Conservation (phyloP, 2,329 filamentous ascomycete species). For the Xylaria polymorpha region DNA sequence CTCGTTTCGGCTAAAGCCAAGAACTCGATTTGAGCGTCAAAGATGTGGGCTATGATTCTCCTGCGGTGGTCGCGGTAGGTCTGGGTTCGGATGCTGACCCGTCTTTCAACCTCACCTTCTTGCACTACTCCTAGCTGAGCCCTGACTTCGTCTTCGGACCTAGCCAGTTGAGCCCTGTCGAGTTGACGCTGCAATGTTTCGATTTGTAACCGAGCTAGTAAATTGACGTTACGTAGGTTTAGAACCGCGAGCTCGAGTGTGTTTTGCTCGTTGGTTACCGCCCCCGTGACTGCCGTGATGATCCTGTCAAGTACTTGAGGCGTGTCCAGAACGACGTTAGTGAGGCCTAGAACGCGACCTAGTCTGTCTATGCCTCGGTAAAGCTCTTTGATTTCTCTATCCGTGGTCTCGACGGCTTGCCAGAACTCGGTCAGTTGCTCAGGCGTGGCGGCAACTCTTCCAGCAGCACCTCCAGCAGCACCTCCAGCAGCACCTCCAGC, state of each 20-base stretch:
- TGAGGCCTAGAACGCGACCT: slow-evolving; percentile 21
- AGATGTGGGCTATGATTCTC: slow-evolving; percentile 33
- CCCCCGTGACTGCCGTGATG: slow-evolving; percentile 8
- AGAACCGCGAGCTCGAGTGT: slow-evolving; percentile 13
- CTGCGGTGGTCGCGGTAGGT: slow-evolving; percentile 39
- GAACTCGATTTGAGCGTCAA: slow-evolving; percentile 26
- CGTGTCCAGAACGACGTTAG: slow-evolving; percentile 13
- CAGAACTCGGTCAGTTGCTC: slow-evolving; percentile 21
- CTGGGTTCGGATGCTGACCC: slow-evolving; percentile 36
- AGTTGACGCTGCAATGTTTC: slow-evolving; percentile 26
- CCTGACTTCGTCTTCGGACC: slow-evolving; percentile 29
- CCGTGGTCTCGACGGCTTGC: slow-evolving; percentile 29
- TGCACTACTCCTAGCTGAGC: slow-evolving; percentile 22
- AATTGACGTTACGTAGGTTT: slow-evolving; percentile 13
- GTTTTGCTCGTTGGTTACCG: background rate
- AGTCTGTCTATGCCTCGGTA: slow-evolving; percentile 25
- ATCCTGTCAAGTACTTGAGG: slow-evolving; percentile 26
- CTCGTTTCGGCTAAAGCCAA: slow-evolving; percentile 18
- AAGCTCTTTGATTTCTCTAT: slow-evolving; percentile 23
- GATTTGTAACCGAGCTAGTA: slow-evolving; percentile 25
- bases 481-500: background rate
- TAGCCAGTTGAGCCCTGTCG: slow-evolving; percentile 7
- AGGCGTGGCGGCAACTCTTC: background rate
- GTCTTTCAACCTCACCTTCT: slow-evolving; percentile 36
- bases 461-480: no score